Conservation (phyloP, 140 eudicot genomes). For the Flaveria floridana region DNA sequence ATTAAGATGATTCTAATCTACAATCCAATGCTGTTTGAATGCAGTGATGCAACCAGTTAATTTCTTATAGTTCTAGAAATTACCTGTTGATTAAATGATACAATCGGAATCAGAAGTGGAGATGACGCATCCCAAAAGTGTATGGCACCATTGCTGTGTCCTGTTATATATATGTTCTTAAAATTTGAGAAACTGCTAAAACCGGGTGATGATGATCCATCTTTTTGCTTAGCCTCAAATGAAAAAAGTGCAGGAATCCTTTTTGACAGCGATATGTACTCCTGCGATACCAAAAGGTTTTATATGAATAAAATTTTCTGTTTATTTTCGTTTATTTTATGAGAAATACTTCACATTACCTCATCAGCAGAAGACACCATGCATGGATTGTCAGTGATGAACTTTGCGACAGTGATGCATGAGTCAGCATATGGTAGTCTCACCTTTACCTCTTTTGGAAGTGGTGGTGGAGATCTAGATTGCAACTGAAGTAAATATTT, state of each 20-base stretch:
- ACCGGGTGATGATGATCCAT: constrained; percentile 46
- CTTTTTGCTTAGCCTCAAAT: constrained; percentile 54
- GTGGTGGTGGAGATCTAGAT: constrained; percentile 71
- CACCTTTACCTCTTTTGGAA: constrained; percentile 70
- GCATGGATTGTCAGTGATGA: constrained; percentile 62
- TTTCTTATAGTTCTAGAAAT: constrained; percentile 2
- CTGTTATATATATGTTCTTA: constrained; percentile 76
- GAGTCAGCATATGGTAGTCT: constrained; percentile 77
- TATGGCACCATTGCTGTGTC: constrained; percentile 76
- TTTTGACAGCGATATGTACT: constrained; percentile 40
- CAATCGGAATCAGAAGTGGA: constrained; percentile 66
- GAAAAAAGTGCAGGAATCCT: constrained; percentile 57
- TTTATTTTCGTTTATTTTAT: background rate
- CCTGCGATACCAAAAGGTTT: constrained; percentile 44
- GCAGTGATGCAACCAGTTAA: background rate
- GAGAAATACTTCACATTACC: constrained; percentile 39
- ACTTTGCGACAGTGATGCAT: constrained; percentile 57
- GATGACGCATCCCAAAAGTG: constrained; percentile 90
- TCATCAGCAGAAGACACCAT: constrained; percentile 51
- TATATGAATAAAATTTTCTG: constrained; percentile 2
- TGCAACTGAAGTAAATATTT: constrained; percentile 70
- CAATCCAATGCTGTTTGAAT: background rate
- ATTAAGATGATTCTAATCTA: background rate
- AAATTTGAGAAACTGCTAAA: constrained; percentile 68
- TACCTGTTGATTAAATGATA: constrained; percentile 83